A percentile compares a stretch with the other conserved stretches of the same genome.
Conservation (phyloP, 2,329 filamentous ascomycete species). For the Leptographium flavum region DNA sequence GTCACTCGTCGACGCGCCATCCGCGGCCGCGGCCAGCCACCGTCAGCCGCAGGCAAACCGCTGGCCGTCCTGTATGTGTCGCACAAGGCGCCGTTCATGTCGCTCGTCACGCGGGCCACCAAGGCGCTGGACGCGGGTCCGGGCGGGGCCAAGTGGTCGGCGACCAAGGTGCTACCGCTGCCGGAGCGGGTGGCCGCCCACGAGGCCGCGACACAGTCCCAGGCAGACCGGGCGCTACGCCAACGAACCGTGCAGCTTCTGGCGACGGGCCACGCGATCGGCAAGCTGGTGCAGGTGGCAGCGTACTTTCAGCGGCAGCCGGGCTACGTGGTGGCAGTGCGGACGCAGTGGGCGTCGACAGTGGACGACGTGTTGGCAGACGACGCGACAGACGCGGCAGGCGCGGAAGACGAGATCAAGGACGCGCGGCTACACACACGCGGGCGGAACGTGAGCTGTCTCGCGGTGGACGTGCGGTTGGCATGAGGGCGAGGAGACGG, state of each 20-base stretch:
- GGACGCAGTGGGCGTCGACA: conserved; percentile 48
- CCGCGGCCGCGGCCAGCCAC: background rate
- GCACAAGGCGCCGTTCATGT: conserved; percentile 50
- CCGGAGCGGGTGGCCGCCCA: conserved; percentile 30
- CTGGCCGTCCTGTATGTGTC: conserved; percentile 44
- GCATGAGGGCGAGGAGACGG: background rate
- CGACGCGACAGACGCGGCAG: conserved; percentile 14
- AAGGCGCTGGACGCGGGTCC: conserved; percentile 44
- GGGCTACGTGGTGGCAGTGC: conserved; percentile 42
- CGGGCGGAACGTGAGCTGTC: conserved; percentile 6
- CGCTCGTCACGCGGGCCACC: conserved; percentile 49
- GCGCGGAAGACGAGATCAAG: background rate
- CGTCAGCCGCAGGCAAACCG: background rate
- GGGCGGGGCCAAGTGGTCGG: conserved; percentile 28
- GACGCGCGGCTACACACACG: background rate
- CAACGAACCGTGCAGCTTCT: conserved; percentile 22
- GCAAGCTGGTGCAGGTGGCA: conserved; percentile 46
- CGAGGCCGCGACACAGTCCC: conserved; percentile 9
- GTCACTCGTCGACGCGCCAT: conserved; percentile 3
- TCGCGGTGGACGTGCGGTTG: conserved; percentile 6
- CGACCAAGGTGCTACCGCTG: conserved; percentile 28
- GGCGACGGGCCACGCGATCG: conserved; percentile 53
- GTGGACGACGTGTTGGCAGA: conserved; percentile 50
- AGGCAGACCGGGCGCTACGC: conserved; percentile 11
- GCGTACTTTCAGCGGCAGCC: conserved; percentile 49